Conservation (phyloP, 1,139 yeast species). For the Suhomyces bribrorum region DNA sequence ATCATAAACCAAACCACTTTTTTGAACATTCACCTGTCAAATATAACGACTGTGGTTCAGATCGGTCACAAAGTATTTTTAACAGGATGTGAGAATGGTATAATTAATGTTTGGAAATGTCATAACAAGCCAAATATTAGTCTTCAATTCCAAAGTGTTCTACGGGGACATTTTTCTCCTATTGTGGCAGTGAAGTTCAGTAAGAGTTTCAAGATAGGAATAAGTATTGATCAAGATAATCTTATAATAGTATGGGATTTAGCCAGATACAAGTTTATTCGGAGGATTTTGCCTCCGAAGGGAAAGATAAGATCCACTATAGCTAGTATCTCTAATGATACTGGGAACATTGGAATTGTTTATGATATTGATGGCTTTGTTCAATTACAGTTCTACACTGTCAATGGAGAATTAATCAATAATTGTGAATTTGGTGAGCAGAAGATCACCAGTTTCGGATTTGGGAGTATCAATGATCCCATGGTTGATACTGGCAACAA, state of each 20-base stretch:
- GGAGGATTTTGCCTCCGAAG: conserved; percentile 33
- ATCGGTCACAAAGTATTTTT: conserved; percentile 43
- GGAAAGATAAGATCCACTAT: conserved; percentile 15
- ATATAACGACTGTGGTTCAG: conserved; percentile 38
- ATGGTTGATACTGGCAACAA: conserved; percentile 28
- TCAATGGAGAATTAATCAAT: conserved; percentile 54
- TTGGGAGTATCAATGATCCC: conserved; percentile 36
- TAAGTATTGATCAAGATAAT: conserved; percentile 55
- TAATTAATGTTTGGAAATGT: conserved; percentile 57
- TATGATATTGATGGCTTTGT: conserved; percentile 19
- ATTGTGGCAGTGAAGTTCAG: conserved; percentile 47
- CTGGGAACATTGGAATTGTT: conserved; percentile 53
- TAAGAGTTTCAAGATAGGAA: conserved; percentile 51
- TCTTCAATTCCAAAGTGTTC: conserved; percentile 45
- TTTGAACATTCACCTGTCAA: conserved; percentile 40
- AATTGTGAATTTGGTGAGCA: conserved; percentile 19
- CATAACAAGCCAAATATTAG: conserved; percentile 24
- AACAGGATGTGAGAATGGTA: conserved; percentile 58
- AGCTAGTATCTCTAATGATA: conserved; percentile 53
- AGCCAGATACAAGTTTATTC: conserved; percentile 49
- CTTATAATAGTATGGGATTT: conserved; percentile 60
- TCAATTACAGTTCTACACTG: conserved; percentile 41
- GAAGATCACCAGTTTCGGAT: conserved; percentile 25
- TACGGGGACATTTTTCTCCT: conserved; percentile 55
- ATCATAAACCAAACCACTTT: conserved; percentile 44